Evolutionary conservation across 106 monocot genomes (phyloP).

Genomic region (Apostasia shenzhenica): DNA sequence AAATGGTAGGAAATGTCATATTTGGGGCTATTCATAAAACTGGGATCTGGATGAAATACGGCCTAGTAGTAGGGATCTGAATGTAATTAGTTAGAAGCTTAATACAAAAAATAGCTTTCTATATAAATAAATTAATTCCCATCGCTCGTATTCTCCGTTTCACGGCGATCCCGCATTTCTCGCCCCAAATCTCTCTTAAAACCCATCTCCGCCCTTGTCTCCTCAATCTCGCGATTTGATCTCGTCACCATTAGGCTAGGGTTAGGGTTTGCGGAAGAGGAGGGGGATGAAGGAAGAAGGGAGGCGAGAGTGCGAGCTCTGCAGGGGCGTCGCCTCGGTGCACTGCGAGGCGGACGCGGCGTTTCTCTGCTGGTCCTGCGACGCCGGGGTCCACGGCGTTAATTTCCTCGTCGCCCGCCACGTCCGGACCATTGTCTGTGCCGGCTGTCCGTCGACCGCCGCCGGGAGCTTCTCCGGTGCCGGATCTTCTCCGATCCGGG

Average conservation of each 20-base stretch:
- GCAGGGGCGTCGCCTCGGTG: constrained; percentile 35
- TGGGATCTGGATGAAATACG: too few relatives aligned
- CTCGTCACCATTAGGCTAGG: not conserved
- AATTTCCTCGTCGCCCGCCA: constrained; percentile 45
- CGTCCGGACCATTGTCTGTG: constrained; percentile 19
- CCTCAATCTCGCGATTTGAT: too few relatives aligned
- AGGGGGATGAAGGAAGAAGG: not conserved
- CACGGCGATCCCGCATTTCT: too few relatives aligned
- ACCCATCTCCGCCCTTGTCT: too few relatives aligned
- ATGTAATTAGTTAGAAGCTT: too few relatives aligned
- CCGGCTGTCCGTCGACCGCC: constrained; percentile 12
- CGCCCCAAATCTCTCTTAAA: too few relatives aligned
- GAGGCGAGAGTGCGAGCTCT: constrained; percentile 49
- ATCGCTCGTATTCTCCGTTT: too few relatives aligned
- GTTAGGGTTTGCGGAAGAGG: not conserved
- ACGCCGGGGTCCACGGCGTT: constrained; percentile 35
- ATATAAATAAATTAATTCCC: too few relatives aligned
- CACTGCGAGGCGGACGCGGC: constrained; percentile 78
- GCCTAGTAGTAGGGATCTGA: too few relatives aligned
- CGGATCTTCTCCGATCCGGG: constrained; percentile 9
- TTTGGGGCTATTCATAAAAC: too few relatives aligned
- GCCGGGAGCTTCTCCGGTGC: constrained; percentile 3
- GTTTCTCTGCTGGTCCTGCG: constrained; percentile 50
- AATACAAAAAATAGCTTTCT: too few relatives aligned
- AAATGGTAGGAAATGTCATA: too few relatives aligned